Conservation (phyloP, 495 filamentous ascomycete species). For the Cercophora scortea region DNA sequence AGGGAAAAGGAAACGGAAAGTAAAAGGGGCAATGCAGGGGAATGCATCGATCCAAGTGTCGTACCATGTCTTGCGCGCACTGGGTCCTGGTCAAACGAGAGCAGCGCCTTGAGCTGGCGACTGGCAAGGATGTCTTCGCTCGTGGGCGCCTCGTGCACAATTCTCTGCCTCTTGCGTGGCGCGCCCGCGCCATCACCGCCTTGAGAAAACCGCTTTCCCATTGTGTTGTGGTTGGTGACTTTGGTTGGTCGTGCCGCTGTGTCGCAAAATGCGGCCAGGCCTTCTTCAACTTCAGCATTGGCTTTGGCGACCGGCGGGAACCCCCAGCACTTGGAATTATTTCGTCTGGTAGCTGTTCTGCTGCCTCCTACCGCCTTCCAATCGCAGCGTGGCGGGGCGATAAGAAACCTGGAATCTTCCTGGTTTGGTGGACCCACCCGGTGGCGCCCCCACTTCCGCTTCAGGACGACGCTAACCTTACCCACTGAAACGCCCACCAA, state of each 20-base stretch:
- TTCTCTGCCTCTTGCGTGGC: slow-evolving; percentile 23
- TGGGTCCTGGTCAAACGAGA: slow-evolving; percentile 61
- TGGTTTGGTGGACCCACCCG: too few relatives aligned
- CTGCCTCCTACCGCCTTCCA: slow-evolving; percentile 14
- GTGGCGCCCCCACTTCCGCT: too few relatives aligned
- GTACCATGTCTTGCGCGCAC: slow-evolving; percentile 56
- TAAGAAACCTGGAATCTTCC: not conserved
- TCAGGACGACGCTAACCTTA: too few relatives aligned
- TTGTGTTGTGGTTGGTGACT: slow-evolving; percentile 6
- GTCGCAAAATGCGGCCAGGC: not conserved
- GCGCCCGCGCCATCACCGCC: slow-evolving; percentile 20
- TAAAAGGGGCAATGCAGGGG: not conserved
- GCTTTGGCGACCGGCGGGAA: not conserved
- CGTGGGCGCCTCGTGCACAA: slow-evolving; percentile 40
- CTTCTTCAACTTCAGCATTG: not conserved
- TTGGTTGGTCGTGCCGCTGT: not conserved
- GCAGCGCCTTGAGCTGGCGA: slow-evolving; percentile 52
- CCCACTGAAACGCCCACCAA: too few relatives aligned
- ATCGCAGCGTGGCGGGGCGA: slow-evolving; percentile 1
- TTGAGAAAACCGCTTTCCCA: slow-evolving; percentile 34
- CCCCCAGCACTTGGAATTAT: slow-evolving; percentile 2
- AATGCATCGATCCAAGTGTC: slow-evolving; percentile 7
- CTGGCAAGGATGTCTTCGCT: slow-evolving; percentile 49
- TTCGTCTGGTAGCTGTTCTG: slow-evolving; percentile 11
- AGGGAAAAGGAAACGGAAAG: not conserved